phyloP scores from a whole-genome alignment of 2,329 filamentous ascomycete species.

The Pseudogymnoascus sp. region DNA sequence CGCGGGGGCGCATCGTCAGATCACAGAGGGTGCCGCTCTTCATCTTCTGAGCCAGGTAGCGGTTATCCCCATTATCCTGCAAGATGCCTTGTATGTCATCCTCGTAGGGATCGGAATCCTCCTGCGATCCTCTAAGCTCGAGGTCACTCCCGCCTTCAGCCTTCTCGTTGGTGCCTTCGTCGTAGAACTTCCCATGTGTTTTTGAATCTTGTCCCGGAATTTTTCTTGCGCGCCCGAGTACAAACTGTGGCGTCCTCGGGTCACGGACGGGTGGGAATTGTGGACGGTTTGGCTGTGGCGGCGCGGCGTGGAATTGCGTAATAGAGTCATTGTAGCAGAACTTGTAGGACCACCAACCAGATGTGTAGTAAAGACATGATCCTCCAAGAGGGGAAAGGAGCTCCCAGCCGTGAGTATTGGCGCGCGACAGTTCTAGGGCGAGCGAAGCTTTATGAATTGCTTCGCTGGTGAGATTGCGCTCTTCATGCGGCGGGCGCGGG shows the following conservation, averaged over 20 bases:
- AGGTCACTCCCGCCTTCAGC: constrained; percentile 12
- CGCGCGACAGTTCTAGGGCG: constrained; percentile 57
- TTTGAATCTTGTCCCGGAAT: constrained; percentile 20
- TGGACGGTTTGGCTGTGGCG: constrained; percentile 50
- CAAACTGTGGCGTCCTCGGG: constrained; percentile 50
- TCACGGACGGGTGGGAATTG: constrained; percentile 59
- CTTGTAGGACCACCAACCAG: constrained; percentile 68
- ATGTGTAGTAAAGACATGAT: constrained; percentile 61
- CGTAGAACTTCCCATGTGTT: constrained; percentile 11
- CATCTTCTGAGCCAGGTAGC: constrained; percentile 61
- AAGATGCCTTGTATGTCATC: constrained; percentile 33
- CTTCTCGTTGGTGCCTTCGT: constrained; percentile 24
- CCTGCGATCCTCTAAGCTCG: constrained; percentile 19
- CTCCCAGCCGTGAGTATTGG: constrained; percentile 59
- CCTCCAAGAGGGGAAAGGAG: constrained; percentile 59
- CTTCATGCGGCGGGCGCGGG: constrained; percentile 42
- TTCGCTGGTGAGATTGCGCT: constrained; percentile 40
- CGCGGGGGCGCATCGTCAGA: constrained; percentile 57
- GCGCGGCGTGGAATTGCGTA: constrained; percentile 63
- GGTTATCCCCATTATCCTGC: constrained; percentile 56
- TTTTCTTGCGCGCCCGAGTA: constrained; percentile 48
- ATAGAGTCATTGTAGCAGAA: constrained; percentile 64
- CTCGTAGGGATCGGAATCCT: constrained; percentile 14
- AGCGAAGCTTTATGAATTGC: constrained; percentile 47
- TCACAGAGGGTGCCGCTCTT: constrained; percentile 60